These are phyloP conservation scores for Tillandsia fasciculata DNA, from an alignment of 176 grass and related monocot species.

Conservation along the genomic window DNA sequence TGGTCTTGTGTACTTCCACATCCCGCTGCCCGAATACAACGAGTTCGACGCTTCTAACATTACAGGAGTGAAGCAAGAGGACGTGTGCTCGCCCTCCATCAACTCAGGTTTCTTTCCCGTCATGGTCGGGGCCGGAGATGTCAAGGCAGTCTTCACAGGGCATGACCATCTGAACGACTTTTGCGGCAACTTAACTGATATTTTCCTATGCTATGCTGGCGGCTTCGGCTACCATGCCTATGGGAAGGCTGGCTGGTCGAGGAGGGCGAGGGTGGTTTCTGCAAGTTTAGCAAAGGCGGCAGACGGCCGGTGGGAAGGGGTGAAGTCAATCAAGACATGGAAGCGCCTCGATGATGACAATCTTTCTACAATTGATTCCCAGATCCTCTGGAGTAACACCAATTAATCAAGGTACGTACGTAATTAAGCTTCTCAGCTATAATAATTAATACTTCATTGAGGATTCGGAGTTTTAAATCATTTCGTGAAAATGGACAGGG, in stretches of 20 bases:
- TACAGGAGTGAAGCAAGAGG: slow-evolving; percentile 72
- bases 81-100: slow-evolving; percentile 62
- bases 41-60: slow-evolving; percentile 52
- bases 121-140: slow-evolving; percentile 85
- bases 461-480: no score
- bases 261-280: slow-evolving; percentile 84
- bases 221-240: slow-evolving; percentile 98
- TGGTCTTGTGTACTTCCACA: slow-evolving; percentile 82
- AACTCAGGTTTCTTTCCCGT: slow-evolving; percentile 88
- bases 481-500: slow-evolving; percentile 25
- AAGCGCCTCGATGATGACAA: slow-evolving; percentile 77
- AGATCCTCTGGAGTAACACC: slow-evolving; percentile 75
- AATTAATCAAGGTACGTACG: slow-evolving; percentile 42
- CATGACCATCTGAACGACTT: slow-evolving; percentile 95
- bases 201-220: slow-evolving; percentile 81
- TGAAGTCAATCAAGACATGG: slow-evolving; percentile 94
- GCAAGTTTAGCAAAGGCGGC: slow-evolving; percentile 53
- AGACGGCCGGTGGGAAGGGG: slow-evolving; percentile 50
- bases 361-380: slow-evolving; percentile 65
- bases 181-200: slow-evolving; percentile 54
- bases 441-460: no score
- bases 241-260: slow-evolving; percentile 84
- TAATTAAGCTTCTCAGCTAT: not conserved
- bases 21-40: slow-evolving; percentile 73
- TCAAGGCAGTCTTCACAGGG: slow-evolving; percentile 70